Evolutionary conservation across 768 basidiomycete genomes (phyloP).

Genomic region (Epithele typhae): DNA sequence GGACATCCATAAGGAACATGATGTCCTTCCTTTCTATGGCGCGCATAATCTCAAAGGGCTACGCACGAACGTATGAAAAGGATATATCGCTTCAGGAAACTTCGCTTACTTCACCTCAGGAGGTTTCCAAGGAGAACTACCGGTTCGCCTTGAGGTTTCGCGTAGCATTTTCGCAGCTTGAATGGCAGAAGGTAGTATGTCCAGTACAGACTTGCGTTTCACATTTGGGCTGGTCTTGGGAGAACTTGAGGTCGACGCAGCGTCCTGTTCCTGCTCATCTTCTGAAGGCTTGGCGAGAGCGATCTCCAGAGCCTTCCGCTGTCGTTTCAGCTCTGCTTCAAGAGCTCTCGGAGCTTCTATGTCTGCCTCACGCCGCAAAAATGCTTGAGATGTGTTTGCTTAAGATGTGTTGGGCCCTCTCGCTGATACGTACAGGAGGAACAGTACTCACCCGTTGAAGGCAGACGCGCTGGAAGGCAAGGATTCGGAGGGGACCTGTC

Average conservation of each 20-base stretch:
- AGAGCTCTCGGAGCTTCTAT: conserved; percentile 48
- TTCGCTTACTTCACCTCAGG: conserved; percentile 41
- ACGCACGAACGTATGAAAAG: too few relatives aligned
- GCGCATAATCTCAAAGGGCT: conserved; percentile 69
- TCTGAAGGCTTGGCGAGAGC: background rate
- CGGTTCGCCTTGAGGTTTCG: background rate
- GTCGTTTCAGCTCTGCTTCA: conserved; percentile 9
- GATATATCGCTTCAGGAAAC: too few relatives aligned
- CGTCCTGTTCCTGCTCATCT: background rate
- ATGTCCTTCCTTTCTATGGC: conserved; percentile 86
- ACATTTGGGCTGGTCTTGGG: conserved; percentile 4
- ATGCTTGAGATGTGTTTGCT: conserved; percentile 37
- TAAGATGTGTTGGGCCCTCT: too few relatives aligned
- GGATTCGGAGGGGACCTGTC: conserved; percentile 42
- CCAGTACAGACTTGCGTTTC: conserved; percentile 9
- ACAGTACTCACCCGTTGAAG: conserved; percentile 49
- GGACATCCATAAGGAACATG: conserved; percentile 75
- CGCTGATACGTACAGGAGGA: too few relatives aligned
- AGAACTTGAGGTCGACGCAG: background rate
- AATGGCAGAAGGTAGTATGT: conserved; percentile 4
- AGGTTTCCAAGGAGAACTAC: conserved; percentile 38
- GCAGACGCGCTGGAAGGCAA: conserved; percentile 67
- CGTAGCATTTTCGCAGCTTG: conserved; percentile 7
- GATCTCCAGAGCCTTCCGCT: conserved; percentile 7
- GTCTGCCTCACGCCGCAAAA: conserved; percentile 70